phyloP scores from a whole-genome alignment of 148 eudicot genomes.

The Chenopodium album region DNA sequence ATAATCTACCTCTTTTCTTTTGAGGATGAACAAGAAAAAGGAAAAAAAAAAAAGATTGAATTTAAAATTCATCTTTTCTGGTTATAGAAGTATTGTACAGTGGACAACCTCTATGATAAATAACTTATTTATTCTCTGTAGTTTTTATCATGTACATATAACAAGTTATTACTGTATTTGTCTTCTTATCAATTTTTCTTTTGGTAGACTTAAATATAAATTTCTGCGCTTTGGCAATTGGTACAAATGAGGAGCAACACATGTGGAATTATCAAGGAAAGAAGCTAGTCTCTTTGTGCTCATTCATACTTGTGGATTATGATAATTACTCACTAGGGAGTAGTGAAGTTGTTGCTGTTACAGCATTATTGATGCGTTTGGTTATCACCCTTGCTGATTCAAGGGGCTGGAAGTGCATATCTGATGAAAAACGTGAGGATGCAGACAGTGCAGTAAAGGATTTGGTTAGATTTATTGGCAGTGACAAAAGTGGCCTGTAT shows the following conservation, averaged over 20 bases:
- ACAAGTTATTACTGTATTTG: not conserved
- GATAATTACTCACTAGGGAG: conserved; percentile 36
- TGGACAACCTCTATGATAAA: not conserved
- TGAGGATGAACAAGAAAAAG: not conserved
- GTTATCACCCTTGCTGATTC: conserved; percentile 71
- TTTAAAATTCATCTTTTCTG: not conserved
- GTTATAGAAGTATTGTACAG: not conserved
- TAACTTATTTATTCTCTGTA: not conserved
- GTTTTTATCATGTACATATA: not conserved
- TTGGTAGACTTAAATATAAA: conserved; percentile 60
- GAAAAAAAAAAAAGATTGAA: no score
- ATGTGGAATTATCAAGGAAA: conserved; percentile 72
- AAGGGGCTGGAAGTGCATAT: conserved; percentile 68
- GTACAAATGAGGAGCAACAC: conserved; percentile 57
- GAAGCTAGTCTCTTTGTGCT: conserved; percentile 67
- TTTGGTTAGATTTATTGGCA: conserved; percentile 63
- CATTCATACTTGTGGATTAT: conserved; percentile 61
- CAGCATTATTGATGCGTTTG: conserved; percentile 72
- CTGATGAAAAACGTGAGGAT: conserved; percentile 44
- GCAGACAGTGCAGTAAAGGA: conserved; percentile 57
- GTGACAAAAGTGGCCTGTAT: conserved; percentile 58
- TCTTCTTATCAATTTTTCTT: conserved; percentile 15
- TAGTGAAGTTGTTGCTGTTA: conserved; percentile 50
- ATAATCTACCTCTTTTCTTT: not conserved
- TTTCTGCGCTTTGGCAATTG: conserved; percentile 68